Percentiles rank a stretch among this genome's conserved stretches.
phyloP scores from a whole-genome alignment of 2,329 filamentous ascomycete genomes.

The Leptographium lundbergii region DNA sequence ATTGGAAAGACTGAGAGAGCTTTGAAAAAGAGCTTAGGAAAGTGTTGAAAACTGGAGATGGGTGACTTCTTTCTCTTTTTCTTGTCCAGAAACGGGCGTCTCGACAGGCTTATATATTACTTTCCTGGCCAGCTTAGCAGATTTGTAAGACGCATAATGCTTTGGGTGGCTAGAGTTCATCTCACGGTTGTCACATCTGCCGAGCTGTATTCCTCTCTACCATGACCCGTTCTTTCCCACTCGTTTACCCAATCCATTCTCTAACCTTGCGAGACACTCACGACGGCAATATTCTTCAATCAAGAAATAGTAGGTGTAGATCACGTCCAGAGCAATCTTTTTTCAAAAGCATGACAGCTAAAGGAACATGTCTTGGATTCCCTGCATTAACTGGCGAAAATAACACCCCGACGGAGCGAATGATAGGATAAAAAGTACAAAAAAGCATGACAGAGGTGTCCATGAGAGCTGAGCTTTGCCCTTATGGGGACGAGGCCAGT shows the following conservation, averaged over 20 bases:
- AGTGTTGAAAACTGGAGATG: not conserved
- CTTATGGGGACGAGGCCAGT: not conserved
- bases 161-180: not conserved
- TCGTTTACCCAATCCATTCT: not conserved
- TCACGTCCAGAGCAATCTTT: not conserved
- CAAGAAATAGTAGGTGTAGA: not conserved
- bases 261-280: not conserved
- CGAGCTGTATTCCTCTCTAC: not conserved
- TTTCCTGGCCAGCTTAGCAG: not conserved
- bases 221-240: not conserved
- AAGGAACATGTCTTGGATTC: not conserved
- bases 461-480: not conserved
- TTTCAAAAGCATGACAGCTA: not conserved
- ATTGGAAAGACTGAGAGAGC: not conserved
- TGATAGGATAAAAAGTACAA: not conserved
- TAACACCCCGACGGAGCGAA: not conserved
- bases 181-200: not conserved
- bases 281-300: not conserved
- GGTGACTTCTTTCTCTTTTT: not conserved
- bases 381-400: not conserved
- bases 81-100: not conserved
- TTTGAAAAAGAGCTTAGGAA: not conserved
- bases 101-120: not conserved
- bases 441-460: not conserved
- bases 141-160: not conserved